Evolutionary conservation across 345 rosid genomes (phyloP).

Genomic region (Cardiospermum halicacabum): DNA sequence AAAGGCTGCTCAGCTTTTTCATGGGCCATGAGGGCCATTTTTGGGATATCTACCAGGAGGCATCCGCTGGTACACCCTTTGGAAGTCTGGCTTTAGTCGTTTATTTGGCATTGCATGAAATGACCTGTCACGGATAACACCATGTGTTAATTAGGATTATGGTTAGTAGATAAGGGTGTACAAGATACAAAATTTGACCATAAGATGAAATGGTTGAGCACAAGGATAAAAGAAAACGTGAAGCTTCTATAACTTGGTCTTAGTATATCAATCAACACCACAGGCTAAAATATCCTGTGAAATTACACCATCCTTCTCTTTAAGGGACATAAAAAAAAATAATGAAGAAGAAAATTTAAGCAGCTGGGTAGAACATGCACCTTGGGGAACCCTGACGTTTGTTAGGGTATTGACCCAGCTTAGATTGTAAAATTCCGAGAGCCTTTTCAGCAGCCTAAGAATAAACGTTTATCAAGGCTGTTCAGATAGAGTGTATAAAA

Average conservation of each 20-base stretch:
- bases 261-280: too few relatives aligned
- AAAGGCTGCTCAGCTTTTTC: conserved; percentile 8
- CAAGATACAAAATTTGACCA: too few relatives aligned
- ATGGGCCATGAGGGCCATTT: conserved; percentile 54
- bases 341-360: too few relatives aligned
- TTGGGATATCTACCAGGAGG: conserved; percentile 71
- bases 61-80: conserved; percentile 60
- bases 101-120: conserved; percentile 62
- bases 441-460: conserved; percentile 91
- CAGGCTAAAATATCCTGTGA: too few relatives aligned
- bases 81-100: conserved; percentile 69
- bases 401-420: conserved; percentile 54
- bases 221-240: background rate
- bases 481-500: conserved; percentile 2
- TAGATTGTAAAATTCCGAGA: conserved; percentile 54
- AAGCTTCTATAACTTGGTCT: background rate
- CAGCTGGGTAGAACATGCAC: conserved; percentile 39
- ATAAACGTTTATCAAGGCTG: conserved; percentile 16
- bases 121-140: conserved; percentile 34
- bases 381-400: conserved; percentile 81
- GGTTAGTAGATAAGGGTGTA: too few relatives aligned
- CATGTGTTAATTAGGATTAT: conserved; percentile 1
- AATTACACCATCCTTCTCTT: too few relatives aligned
- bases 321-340: too few relatives aligned
- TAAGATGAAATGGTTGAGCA: background rate